Conservation (phyloP, 2,329 filamentous ascomycete genomes). For the Thielaviopsis punctulata region DNA sequence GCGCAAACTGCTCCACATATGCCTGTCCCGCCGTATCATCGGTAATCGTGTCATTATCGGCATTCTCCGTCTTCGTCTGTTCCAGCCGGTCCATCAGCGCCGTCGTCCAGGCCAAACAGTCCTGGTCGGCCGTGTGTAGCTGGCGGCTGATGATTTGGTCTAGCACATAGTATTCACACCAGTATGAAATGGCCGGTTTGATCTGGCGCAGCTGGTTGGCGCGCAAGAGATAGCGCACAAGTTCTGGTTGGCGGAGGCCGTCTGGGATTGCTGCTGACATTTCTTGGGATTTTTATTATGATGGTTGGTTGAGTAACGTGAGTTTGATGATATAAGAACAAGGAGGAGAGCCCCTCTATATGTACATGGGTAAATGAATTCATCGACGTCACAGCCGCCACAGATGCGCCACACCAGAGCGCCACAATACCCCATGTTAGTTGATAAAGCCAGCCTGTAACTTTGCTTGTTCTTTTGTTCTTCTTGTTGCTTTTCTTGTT, state of each 20-base stretch:
- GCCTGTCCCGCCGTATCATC: constrained; percentile 79
- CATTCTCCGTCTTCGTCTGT: constrained; percentile 54
- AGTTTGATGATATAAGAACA: too few relatives aligned
- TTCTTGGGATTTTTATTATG: background rate
- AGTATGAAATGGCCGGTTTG: constrained; percentile 84
- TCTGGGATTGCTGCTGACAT: constrained; percentile 43
- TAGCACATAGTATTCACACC: constrained; percentile 88
- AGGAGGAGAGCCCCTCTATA: background rate
- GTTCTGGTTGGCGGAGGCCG: constrained; percentile 61
- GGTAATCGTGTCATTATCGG: constrained; percentile 62
- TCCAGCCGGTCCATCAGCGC: constrained; percentile 84
- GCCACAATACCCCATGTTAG: background rate
- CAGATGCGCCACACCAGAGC: background rate
- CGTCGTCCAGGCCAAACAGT: constrained; percentile 65
- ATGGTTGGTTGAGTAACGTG: background rate
- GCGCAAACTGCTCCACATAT: constrained; percentile 85
- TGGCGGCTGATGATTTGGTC: constrained; percentile 74
- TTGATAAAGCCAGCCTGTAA: background rate
- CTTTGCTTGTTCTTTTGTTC: background rate
- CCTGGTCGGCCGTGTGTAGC: constrained; percentile 62
- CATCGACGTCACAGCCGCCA: background rate
- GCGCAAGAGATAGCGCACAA: constrained; percentile 67
- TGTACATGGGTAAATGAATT: background rate
- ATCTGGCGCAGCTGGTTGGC: constrained; percentile 68
- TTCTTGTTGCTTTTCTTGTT: constrained; percentile 19